Percentiles rank a stretch among this genome's conserved stretches.
Evolutionary conservation across 495 filamentous ascomycete species (phyloP).

Genomic region (Cercophora samala): DNA sequence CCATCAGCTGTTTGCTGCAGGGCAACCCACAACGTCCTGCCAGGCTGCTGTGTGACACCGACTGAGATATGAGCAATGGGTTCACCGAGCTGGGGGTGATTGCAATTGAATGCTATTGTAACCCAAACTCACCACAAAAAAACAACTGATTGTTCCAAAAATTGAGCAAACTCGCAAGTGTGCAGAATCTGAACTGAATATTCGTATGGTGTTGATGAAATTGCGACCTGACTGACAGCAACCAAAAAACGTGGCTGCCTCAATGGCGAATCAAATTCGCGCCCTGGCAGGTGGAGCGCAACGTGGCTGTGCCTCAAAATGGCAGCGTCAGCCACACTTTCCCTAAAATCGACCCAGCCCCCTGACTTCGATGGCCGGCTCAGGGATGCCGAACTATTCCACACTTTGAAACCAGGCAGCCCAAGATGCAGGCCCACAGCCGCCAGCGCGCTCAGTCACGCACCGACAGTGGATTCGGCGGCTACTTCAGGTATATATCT

Average conservation of each 20-base stretch:
- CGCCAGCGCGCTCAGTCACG: constrained; percentile 9
- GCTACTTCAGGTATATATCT: background rate
- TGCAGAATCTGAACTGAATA: background rate
- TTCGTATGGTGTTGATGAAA: background rate
- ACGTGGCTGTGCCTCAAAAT: constrained; percentile 8
- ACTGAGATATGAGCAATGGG: background rate
- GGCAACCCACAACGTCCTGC: background rate
- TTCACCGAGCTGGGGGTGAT: background rate
- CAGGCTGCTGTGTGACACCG: background rate
- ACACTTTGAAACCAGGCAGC: constrained; percentile 19
- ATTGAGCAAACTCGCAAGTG: background rate
- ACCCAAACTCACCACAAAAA: background rate
- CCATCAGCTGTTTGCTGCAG: background rate
- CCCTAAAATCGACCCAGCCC: constrained; percentile 12
- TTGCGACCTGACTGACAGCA: background rate
- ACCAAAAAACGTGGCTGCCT: background rate
- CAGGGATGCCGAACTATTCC: constrained; percentile 13
- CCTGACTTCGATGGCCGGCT: constrained; percentile 8
- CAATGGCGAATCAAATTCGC: background rate
- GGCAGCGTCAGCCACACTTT: constrained; percentile 9
- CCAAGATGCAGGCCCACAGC: constrained; percentile 23
- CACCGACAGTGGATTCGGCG: background rate
- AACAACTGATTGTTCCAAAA: background rate
- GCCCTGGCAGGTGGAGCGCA: background rate
- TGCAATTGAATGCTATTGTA: background rate